Conservation (phyloP, 106 monocot species). For the Chionographis japonica region DNA sequence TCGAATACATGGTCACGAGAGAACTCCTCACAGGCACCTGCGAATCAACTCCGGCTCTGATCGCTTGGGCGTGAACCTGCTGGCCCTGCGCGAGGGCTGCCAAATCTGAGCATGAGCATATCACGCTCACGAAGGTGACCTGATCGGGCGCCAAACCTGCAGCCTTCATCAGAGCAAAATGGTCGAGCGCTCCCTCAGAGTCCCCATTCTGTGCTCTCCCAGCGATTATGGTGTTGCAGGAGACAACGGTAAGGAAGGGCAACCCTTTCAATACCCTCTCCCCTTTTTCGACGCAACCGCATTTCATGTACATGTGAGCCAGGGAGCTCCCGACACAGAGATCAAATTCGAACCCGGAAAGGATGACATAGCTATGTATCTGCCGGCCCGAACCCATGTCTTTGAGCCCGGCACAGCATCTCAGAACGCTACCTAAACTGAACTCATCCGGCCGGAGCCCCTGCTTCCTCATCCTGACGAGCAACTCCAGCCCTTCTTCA, state of each 20-base stretch:
- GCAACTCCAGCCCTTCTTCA: conserved; percentile 38
- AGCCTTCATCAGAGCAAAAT: conserved; percentile 50
- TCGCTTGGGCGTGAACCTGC: conserved; percentile 56
- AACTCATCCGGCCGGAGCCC: conserved; percentile 64
- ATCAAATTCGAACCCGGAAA: conserved; percentile 38
- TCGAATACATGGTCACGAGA: conserved; percentile 80
- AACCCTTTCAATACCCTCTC: conserved; percentile 44
- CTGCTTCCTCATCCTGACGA: conserved; percentile 29
- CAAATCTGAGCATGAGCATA: conserved; percentile 69
- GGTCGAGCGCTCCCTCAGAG: conserved; percentile 47
- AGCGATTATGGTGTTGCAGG: conserved; percentile 66
- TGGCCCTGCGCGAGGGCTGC: conserved; percentile 53
- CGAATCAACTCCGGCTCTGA: conserved; percentile 38
- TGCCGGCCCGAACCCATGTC: conserved; percentile 36
- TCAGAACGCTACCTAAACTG: conserved; percentile 49
- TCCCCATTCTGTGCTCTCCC: conserved; percentile 71
- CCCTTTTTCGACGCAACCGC: conserved; percentile 39
- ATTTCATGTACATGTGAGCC: conserved; percentile 82
- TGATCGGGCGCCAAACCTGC: conserved; percentile 40
- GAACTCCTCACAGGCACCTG: conserved; percentile 47
- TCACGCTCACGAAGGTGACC: conserved; percentile 51
- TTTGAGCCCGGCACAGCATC: conserved; percentile 51
- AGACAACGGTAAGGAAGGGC: conserved; percentile 43
- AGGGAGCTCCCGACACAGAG: conserved; percentile 69
- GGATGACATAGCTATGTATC: conserved; percentile 44